Evolutionary conservation across 2,329 filamentous ascomycete species (phyloP).

Genomic region (Verticillium nonalfalfae): DNA sequence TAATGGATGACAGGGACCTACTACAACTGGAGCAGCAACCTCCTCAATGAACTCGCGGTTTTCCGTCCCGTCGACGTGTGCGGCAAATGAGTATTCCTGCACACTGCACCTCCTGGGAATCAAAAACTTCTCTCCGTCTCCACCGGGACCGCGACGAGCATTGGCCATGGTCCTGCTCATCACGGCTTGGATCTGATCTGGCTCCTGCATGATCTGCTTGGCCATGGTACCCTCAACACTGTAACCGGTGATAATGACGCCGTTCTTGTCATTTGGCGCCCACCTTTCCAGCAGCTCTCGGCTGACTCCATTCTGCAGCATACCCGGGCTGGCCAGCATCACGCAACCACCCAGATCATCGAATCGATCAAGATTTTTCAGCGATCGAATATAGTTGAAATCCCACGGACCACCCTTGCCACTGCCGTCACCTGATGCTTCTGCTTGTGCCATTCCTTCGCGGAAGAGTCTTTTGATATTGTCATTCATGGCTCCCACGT

Average conservation of each 20-base stretch:
- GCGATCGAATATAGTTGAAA: conserved; percentile 85
- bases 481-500: conserved; percentile 97
- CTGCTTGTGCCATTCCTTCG: conserved; percentile 85
- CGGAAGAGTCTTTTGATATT: conserved; percentile 96
- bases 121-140: conserved; percentile 79
- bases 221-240: conserved; percentile 99
- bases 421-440: conserved; percentile 67
- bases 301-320: conserved; percentile 95
- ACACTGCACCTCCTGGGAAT: conserved; percentile 90
- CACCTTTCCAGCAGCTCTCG: conserved; percentile 88
- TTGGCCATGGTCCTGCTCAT: conserved; percentile 70
- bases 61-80: conserved; percentile 92
- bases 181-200: conserved; percentile 88
- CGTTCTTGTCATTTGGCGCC: conserved; percentile 94
- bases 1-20: conserved; percentile 41
- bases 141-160: conserved; percentile 55
- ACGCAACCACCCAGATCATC: conserved; percentile 94
- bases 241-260: conserved; percentile 98
- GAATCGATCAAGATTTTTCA: conserved; percentile 91
- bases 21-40: conserved; percentile 83
- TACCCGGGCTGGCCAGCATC: conserved; percentile 95
- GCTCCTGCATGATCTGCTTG: conserved; percentile 89
- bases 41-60: conserved; percentile 97
- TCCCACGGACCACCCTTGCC: conserved; percentile 90
- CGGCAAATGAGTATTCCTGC: conserved; percentile 91